Evolutionary conservation across 345 rosid species (phyloP).

Genomic region (Leavenworthia alabamica): DNA sequence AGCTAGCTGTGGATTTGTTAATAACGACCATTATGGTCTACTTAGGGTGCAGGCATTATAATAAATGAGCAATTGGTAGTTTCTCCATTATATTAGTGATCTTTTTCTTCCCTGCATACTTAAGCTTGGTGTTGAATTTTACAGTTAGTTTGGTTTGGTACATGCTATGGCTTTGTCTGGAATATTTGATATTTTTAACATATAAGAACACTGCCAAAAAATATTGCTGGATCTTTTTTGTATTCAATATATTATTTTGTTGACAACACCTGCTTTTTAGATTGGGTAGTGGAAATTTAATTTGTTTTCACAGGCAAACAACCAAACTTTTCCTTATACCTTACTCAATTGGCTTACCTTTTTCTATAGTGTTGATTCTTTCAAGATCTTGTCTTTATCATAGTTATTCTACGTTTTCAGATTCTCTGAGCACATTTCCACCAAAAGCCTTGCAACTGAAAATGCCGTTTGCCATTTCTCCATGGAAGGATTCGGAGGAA

Average conservation of each 20-base stretch:
- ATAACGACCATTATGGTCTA: not conserved
- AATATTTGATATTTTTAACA: slow-evolving; percentile 6
- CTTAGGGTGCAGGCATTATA: slow-evolving; percentile 1
- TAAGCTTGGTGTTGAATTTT: not conserved
- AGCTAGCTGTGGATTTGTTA: slow-evolving; percentile 8
- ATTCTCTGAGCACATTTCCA: slow-evolving; percentile 66
- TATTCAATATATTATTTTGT: not conserved
- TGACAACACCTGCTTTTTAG: not conserved
- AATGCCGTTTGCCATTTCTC: slow-evolving; percentile 70
- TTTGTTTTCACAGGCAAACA: not conserved
- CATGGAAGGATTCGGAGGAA: slow-evolving; percentile 80
- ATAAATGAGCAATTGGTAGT: not conserved
- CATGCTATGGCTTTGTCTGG: not conserved
- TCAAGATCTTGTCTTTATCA: slow-evolving; percentile 4
- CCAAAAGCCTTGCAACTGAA: slow-evolving; percentile 60
- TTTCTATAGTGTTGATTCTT: not conserved
- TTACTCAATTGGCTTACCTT: not conserved
- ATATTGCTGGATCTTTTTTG: not conserved
- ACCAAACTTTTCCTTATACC: slow-evolving; percentile 6
- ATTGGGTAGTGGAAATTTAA: not conserved
- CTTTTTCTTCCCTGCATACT: not conserved
- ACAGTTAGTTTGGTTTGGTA: not conserved
- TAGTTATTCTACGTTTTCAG: slow-evolving; percentile 35
- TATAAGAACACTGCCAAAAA: not conserved
- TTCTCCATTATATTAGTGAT: not conserved